Conservation (phyloP, 2,329 filamentous ascomycete species). For the Neocatenulostroma microsporum region DNA sequence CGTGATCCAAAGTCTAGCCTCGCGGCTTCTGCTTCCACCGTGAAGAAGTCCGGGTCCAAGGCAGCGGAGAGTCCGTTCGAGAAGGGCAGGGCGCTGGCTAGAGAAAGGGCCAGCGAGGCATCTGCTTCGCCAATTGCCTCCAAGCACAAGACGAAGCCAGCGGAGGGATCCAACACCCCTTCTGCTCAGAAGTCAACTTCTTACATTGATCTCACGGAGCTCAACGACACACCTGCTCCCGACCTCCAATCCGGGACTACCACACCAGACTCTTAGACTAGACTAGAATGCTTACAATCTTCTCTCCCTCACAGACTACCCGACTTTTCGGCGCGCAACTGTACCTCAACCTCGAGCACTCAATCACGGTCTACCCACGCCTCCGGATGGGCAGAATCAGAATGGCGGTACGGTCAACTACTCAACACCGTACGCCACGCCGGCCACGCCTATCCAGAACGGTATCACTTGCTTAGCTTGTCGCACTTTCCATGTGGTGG, state of each 20-base stretch:
- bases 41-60: no score
- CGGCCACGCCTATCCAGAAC: slow-evolving; percentile 3
- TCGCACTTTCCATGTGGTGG: slow-evolving; percentile 44
- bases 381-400: background rate
- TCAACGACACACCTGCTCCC: background rate
- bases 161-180: slow-evolving; percentile 5
- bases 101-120: no score
- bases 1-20: no score
- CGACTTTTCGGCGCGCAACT: slow-evolving; percentile 18
- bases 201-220: slow-evolving; percentile 2
- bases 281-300: slow-evolving; percentile 5
- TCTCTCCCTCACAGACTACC: slow-evolving; percentile 5
- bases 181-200: background rate
- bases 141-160: background rate
- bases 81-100: no score
- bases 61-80: no score
- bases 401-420: background rate
- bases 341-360: slow-evolving; percentile 3
- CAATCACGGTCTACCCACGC: slow-evolving; percentile 1
- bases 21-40: no score
- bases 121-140: background rate
- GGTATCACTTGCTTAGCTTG: slow-evolving; percentile 47
- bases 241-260: background rate
- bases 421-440: background rate
- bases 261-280: background rate